A percentile compares a stretch with the other conserved stretches of the same genome.
Evolutionary conservation across 495 filamentous ascomycete genomes (phyloP).

Genomic region (Talaromyces nanjingensis): DNA sequence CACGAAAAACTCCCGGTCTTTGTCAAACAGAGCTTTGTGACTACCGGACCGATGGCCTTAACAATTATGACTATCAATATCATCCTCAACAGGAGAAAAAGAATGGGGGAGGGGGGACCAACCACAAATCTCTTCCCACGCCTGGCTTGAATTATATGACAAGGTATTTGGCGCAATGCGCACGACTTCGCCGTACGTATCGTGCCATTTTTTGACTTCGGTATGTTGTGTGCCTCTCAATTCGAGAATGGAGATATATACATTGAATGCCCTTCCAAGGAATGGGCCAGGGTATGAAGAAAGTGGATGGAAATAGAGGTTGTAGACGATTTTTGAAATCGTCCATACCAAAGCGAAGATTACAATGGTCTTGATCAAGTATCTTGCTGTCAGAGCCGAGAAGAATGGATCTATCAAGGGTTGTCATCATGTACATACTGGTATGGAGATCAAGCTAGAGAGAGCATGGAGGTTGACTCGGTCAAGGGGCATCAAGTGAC

Average conservation of each 20-base stretch:
- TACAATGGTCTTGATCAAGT: not conserved
- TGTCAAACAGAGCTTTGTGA: conserved; percentile 1
- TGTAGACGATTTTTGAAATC: conserved; percentile 15
- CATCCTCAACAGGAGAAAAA: not conserved
- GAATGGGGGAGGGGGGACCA: not conserved
- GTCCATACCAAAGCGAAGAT: not conserved
- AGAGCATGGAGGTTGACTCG: not conserved
- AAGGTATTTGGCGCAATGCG: conserved; percentile 13
- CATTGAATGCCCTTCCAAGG: conserved; percentile 11
- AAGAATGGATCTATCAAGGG: not conserved
- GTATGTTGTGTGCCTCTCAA: conserved; percentile 7
- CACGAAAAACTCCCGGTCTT: conserved; percentile 5
- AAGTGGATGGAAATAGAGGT: conserved; percentile 24
- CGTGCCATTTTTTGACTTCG: conserved; percentile 12
- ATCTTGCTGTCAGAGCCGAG: not conserved
- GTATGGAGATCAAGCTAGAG: not conserved
- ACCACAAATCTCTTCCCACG: conserved; percentile 13
- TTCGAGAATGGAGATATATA: conserved; percentile 4
- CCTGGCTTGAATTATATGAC: conserved; percentile 12
- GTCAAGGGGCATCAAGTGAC: not conserved
- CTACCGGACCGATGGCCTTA: conserved; percentile 2
- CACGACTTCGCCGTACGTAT: conserved; percentile 15
- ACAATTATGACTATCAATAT: not conserved
- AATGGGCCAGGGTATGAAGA: conserved; percentile 20
- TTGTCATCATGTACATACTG: not conserved